These are phyloP conservation scores for Lycium barbarum DNA, from an alignment of 257 asterid genomes.

Conservation along the genomic window DNA sequence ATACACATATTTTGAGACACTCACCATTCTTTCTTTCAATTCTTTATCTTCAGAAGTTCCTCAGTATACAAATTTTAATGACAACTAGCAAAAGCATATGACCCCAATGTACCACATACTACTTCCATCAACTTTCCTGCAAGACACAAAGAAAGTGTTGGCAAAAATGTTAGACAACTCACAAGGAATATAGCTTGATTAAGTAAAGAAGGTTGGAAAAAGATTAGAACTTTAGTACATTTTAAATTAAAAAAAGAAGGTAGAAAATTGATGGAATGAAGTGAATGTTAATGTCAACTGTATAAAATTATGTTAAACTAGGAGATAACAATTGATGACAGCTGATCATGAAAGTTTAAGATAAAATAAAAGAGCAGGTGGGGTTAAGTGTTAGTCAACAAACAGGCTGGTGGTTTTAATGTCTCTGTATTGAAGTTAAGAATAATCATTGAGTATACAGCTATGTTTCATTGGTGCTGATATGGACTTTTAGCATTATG, in stretches of 20 bases:
- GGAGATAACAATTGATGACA: slow-evolving; percentile 10
- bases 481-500: slow-evolving; percentile 15
- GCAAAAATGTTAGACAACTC: slow-evolving; percentile 19
- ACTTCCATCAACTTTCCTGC: slow-evolving; percentile 92
- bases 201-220: not conserved
- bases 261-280: not conserved
- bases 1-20: slow-evolving; percentile 23
- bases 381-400: slow-evolving; percentile 43
- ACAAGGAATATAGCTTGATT: not conserved
- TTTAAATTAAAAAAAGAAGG: not conserved
- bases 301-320: not conserved
- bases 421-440: slow-evolving; percentile 22
- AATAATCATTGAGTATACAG: slow-evolving; percentile 23
- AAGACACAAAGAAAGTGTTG: slow-evolving; percentile 10
- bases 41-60: slow-evolving; percentile 29
- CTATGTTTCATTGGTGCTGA: not conserved
- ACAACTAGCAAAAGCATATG: slow-evolving; percentile 82
- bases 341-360: slow-evolving; percentile 5
- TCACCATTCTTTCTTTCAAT: slow-evolving; percentile 45
- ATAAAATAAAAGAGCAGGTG: slow-evolving; percentile 1
- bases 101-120: slow-evolving; percentile 75
- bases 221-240: not conserved
- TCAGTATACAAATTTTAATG: slow-evolving; percentile 46
- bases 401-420: slow-evolving; percentile 63
- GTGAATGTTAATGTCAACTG: not conserved